These are phyloP conservation scores for Candida schatavii DNA, from an alignment of 805 yeast genomes.

Conservation along the genomic window DNA sequence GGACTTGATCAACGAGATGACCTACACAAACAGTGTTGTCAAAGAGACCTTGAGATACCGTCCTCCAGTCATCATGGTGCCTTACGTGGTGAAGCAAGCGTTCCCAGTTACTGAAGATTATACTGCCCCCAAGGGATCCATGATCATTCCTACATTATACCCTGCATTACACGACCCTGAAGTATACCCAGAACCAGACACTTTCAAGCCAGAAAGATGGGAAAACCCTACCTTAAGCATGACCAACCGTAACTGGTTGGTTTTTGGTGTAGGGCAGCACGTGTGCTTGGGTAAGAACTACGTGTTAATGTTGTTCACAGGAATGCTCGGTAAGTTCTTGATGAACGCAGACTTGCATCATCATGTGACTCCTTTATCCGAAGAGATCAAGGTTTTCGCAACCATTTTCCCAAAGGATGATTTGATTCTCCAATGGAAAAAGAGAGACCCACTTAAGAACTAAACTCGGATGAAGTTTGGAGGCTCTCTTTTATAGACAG, in stretches of 20 bases:
- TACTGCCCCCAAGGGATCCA: conserved; percentile 94
- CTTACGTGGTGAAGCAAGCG: conserved; percentile 83
- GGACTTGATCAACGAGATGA: conserved; percentile 81
- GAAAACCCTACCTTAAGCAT: conserved; percentile 72
- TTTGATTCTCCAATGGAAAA: conserved; percentile 70
- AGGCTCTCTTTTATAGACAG: background rate
- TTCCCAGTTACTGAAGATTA: conserved; percentile 83
- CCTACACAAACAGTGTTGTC: conserved; percentile 85
- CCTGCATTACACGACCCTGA: conserved; percentile 98
- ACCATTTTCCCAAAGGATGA: conserved; percentile 98
- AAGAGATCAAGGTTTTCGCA: conserved; percentile 93
- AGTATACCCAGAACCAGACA: conserved; percentile 91
- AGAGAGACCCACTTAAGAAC: conserved; percentile 51
- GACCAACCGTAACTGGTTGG: conserved; percentile 89
- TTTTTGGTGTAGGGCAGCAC: conserved; percentile 96
- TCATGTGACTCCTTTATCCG: conserved; percentile 77
- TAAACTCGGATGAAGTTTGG: background rate
- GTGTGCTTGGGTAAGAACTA: conserved; percentile 94
- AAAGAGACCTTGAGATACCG: conserved; percentile 90
- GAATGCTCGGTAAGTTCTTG: conserved; percentile 87
- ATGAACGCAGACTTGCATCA: conserved; percentile 80
- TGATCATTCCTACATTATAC: conserved; percentile 93
- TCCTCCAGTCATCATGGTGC: conserved; percentile 98
- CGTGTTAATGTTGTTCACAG: conserved; percentile 86
- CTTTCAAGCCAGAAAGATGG: conserved; percentile 97